Base-by-base conservation (phyloP, 2,329 filamentous ascomycete species). In the Thielaviopsis musarum region DNA sequence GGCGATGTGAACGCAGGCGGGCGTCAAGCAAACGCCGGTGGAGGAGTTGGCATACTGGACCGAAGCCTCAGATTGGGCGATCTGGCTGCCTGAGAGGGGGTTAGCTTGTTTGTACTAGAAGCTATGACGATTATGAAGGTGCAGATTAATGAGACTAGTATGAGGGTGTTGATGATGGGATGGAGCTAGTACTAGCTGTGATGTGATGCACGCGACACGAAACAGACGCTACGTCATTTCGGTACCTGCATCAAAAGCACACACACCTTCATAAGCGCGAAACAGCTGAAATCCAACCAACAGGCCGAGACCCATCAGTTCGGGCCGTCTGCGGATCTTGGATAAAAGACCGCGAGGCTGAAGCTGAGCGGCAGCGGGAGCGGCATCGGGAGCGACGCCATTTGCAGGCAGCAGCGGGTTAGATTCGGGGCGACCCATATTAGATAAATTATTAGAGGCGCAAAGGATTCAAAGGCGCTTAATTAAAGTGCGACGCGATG, bases 1-100 rank as follows among this genome's bases (percentile, higher is more conserved):
- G n/a, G 67, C 67, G 17, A 68, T 64, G 54, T 69, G 67, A 0
- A 69, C 63, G 21, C 68, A 70, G 13, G 67, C 65, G 1, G 66
- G 64, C 3, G 67, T 68, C 48, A 64, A 52, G 56, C 66, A 67
- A 24, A 66, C 54, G 54, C 53, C 58, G 24, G 53, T 48, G n/a
- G 57, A 19, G 28, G 52, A 28, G n/a, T 54, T 58, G n/a, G 19
- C 30, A 19, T 28, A 54, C 24, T 54, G 38, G 15, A 45, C 38
- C 5, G 38, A 45, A 45, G 38, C 38, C n/a, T 45, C 38, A 15
- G 30, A 54, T n/a, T 54, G 30, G 17, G 52, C 12, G 17, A 54
- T 34, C 22, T 19, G 52, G 24, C n/a, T 13, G 52, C 52, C 30
- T 26, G 22, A 24, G 22, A n/a, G 24, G 22, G 17, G 19, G 51